Percentiles rank a stretch among this genome's conserved stretches.
Evolutionary conservation across 352 stramenopile species (phyloP).

Genomic region (Globisporangium echinulatum): DNA sequence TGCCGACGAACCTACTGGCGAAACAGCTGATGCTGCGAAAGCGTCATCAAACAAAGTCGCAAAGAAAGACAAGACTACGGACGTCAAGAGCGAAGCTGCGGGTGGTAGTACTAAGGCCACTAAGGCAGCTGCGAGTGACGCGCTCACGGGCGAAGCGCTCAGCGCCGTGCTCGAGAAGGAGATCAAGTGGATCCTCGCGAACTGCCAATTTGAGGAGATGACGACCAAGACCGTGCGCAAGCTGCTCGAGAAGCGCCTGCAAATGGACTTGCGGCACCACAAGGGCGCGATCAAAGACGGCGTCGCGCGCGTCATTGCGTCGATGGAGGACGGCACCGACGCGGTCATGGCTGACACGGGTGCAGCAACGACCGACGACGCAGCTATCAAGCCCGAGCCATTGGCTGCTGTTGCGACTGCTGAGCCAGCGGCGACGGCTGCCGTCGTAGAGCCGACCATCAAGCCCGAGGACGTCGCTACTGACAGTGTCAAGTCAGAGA

Average conservation of each 20-base stretch:
- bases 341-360: conserved; percentile 3
- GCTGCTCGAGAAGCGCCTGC: conserved; percentile 57
- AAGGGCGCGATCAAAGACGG: conserved; percentile 73
- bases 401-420: not conserved
- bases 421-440: not conserved
- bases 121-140: not conserved
- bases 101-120: conserved; percentile 1
- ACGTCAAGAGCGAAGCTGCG: conserved; percentile 31
- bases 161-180: conserved; percentile 62
- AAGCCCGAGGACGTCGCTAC: conserved; percentile 1
- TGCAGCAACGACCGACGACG: not conserved
- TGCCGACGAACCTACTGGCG: not conserved
- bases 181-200: conserved; percentile 74
- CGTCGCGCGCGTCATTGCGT: conserved; percentile 66
- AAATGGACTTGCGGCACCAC: conserved; percentile 67
- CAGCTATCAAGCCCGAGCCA: conserved; percentile 7
- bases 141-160: conserved; percentile 35
- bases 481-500: not conserved
- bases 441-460: not conserved
- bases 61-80: conserved; percentile 28
- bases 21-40: not conserved
- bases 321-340: conserved; percentile 53
- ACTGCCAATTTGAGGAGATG: conserved; percentile 78
- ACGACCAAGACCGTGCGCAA: conserved; percentile 79
- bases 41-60: conserved; percentile 27